Conservation (phyloP, 805 yeast genomes). For the Hanseniaspora hatyaiensis region DNA sequence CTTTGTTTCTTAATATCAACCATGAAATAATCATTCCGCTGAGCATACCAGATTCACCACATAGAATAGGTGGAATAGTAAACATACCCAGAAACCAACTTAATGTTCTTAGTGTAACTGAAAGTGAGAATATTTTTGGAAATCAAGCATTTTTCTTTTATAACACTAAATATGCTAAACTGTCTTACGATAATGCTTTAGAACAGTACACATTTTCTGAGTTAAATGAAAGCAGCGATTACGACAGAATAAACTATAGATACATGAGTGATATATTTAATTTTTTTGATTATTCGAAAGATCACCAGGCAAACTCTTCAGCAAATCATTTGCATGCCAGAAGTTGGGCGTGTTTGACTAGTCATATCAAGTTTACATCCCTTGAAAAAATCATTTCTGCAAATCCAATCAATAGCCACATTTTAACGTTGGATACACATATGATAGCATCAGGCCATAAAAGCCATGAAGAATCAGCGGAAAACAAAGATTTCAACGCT, state of each 20-base stretch:
- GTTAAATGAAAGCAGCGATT: no score
- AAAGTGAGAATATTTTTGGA: background rate
- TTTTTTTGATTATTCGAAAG: background rate
- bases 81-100: background rate
- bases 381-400: no score
- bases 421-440: conserved; percentile 22
- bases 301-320: no score
- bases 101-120: background rate
- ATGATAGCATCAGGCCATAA: no score
- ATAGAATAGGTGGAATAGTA: background rate
- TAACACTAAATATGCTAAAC: background rate
- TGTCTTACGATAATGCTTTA: background rate
- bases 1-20: no score
- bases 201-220: background rate
- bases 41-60: background rate
- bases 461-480: no score
- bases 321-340: no score
- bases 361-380: no score
- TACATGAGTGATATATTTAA: background rate
- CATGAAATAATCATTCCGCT: background rate
- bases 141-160: background rate
- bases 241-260: no score
- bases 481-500: conserved; percentile 11
- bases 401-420: background rate
- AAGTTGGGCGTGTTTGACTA: no score